Percentiles rank a stretch among this genome's conserved stretches.
Evolutionary conservation across 78 protist genomes (phyloP).

Genomic region (Isochrysis galbana): DNA sequence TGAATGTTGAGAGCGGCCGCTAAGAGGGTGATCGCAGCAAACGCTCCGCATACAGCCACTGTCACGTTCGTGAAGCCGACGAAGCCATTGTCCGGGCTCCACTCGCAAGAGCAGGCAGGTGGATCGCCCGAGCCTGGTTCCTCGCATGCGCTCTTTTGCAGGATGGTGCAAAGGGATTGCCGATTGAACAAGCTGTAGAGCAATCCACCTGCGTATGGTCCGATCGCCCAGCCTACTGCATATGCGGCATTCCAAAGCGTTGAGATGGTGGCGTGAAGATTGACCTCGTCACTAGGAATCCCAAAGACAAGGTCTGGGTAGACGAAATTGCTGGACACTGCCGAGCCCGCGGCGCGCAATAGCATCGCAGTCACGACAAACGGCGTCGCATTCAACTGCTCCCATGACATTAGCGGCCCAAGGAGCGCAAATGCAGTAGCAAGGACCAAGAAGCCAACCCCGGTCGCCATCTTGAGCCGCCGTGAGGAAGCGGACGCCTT

Average conservation of each 20-base stretch:
- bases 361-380: not conserved
- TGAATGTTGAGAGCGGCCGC: not conserved
- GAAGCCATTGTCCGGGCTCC: not conserved
- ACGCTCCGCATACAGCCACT: not conserved
- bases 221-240: slow-evolving; percentile 41
- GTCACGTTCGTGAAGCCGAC: not conserved
- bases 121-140: not conserved
- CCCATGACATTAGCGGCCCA: not conserved
- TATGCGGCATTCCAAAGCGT: slow-evolving; percentile 35
- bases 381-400: not conserved
- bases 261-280: not conserved
- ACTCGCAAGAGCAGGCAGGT: not conserved
- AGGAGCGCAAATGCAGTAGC: not conserved
- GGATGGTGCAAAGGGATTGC: not conserved
- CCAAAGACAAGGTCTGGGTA: slow-evolving; percentile 32
- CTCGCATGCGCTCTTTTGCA: not conserved
- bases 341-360: slow-evolving; percentile 11
- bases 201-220: not conserved
- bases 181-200: not conserved
- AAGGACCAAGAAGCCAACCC: not conserved
- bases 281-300: not conserved
- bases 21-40: not conserved
- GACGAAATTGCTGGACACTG: not conserved
- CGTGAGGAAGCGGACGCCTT: not conserved
- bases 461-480: not conserved